phyloP scores from a whole-genome alignment of 2,329 filamentous ascomycete species.

The Zymoseptoria tritici region DNA sequence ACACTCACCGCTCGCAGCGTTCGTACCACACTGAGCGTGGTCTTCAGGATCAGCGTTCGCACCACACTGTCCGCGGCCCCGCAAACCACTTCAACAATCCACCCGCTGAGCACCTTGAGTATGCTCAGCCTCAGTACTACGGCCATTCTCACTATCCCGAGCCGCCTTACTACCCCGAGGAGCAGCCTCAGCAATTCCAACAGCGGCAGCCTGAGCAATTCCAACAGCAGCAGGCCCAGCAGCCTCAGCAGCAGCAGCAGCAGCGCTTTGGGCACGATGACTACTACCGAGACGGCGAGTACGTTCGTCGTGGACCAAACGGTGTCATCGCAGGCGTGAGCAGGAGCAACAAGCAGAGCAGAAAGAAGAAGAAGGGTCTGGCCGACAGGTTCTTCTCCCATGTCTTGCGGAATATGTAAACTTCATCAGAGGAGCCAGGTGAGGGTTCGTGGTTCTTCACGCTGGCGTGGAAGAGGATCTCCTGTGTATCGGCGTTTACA shows the following conservation, averaged over 20 bases:
- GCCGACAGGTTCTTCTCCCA: not conserved
- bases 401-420: not conserved
- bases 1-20: not conserved
- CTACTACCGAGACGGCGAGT: not conserved
- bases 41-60: not conserved
- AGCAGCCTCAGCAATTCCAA: too few species aligned
- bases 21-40: not conserved
- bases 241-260: not conserved
- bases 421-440: not conserved
- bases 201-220: too few species aligned
- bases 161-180: too few species aligned
- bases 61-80: not conserved
- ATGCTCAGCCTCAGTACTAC: not conserved
- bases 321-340: too few species aligned
- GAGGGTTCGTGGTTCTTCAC: too few species aligned
- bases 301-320: not conserved
- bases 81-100: not conserved
- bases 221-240: too few species aligned
- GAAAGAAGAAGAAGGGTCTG: not conserved
- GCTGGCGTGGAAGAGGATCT: too few species aligned
- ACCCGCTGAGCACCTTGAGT: not conserved
- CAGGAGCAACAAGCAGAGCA: too few species aligned
- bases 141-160: not conserved
- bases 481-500: too few species aligned
- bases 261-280: not conserved